phyloP scores from a whole-genome alignment of 176 grass and related monocot genomes.

The Raddia distichophylla region DNA sequence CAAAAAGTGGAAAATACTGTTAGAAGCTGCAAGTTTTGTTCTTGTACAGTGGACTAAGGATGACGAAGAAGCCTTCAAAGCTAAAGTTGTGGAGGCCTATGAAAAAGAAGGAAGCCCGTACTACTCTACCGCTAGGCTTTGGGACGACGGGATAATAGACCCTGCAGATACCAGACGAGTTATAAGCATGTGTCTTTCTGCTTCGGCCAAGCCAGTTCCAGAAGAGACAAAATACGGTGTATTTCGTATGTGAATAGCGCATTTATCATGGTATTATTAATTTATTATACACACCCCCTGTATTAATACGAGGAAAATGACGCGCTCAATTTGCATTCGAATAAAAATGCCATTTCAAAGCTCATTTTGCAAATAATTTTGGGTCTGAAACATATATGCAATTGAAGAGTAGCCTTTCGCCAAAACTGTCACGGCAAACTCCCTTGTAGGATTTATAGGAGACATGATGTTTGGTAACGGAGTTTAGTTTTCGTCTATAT shows the following conservation, averaged over 20 bases:
- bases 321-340: neutral
- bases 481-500: too few species aligned
- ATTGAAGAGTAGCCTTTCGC: too few species aligned
- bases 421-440: too few species aligned
- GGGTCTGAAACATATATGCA: neutral
- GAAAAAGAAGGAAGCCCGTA: slow-evolving; percentile 91
- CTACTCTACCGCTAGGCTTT: slow-evolving; percentile 88
- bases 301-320: neutral
- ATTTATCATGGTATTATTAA: neutral
- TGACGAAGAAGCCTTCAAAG: slow-evolving; percentile 77
- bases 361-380: neutral
- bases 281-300: neutral
- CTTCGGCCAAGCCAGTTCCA: slow-evolving; percentile 60
- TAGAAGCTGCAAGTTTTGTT: slow-evolving; percentile 29
- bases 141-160: slow-evolving; percentile 96
- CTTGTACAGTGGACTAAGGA: slow-evolving; percentile 70
- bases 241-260: slow-evolving; percentile 69
- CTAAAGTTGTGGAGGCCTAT: slow-evolving; percentile 72
- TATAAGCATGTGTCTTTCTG: slow-evolving; percentile 86
- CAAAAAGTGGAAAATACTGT: neutral
- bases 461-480: too few species aligned
- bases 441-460: too few species aligned
- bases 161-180: slow-evolving; percentile 84
- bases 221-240: slow-evolving; percentile 90
- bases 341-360: neutral